These are phyloP conservation scores for Coprinopsis strossmayeri DNA, from an alignment of 768 basidiomycete species.

Conservation along the genomic window DNA sequence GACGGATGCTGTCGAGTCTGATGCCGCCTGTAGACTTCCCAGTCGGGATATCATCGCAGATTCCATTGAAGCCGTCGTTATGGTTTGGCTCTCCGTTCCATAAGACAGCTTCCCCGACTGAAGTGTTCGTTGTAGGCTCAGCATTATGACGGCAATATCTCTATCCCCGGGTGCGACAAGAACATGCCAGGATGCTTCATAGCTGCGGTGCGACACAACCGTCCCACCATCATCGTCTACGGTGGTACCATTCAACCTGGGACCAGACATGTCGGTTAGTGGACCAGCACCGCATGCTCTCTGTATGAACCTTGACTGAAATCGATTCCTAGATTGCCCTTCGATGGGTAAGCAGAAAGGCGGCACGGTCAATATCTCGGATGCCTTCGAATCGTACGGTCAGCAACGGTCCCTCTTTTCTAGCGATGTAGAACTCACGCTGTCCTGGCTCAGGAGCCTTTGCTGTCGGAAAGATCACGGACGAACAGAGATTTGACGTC, in stretches of 20 bases:
- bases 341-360: constrained; percentile 72
- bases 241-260: constrained; percentile 82
- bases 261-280: constrained; percentile 54
- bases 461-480: constrained; percentile 67
- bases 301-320: background rate
- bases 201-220: constrained; percentile 80
- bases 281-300: constrained; percentile 11
- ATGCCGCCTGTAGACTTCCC: constrained; percentile 47
- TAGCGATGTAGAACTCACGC: background rate
- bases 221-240: constrained; percentile 84
- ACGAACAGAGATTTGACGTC: constrained; percentile 79
- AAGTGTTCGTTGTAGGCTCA: constrained; percentile 51
- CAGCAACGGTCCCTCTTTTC: background rate
- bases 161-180: constrained; percentile 86
- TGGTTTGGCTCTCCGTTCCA: too few species aligned
- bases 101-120: too few species aligned
- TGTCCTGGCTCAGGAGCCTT: constrained; percentile 50
- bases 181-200: constrained; percentile 91
- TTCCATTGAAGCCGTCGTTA: constrained; percentile 60
- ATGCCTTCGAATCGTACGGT: constrained; percentile 82
- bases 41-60: constrained; percentile 88
- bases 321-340: constrained; percentile 52
- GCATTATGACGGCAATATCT: constrained; percentile 84
- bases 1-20: background rate
- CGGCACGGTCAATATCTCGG: constrained; percentile 78